Base-by-base conservation (phyloP, 176 grass and related monocot species). In the Alopecurus myosuroides region DNA sequence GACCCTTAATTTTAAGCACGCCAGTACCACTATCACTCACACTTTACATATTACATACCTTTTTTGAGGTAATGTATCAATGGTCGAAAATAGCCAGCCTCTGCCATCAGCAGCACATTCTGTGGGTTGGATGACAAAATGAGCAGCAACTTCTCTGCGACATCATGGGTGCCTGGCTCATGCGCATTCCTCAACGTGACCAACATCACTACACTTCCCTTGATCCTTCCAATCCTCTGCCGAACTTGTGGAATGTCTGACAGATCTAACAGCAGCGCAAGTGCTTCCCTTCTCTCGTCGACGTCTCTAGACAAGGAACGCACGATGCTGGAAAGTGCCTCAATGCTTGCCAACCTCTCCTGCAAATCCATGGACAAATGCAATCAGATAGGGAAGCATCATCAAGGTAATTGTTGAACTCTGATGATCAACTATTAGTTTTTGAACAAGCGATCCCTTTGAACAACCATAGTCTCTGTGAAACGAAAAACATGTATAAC, bases 61-160 rank as follows among this genome's bases (percentile, higher is more conserved):
- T 93, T 86, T 78, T 91, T 93, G 2, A 97, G 78, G 78, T 91
- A 92, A 45, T 83, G 82, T 75, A 93, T 83, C 80, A 93, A 33
- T 12, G 95, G 95, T 3, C 17, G 67, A 58, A 94, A 97, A 68
- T 94, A 97, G 18, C 92, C 92, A 76, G 92, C 88, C 84, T 97
- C 90, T 9, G 90, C 92, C 95, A 94, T 94, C 15, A 97, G 79
- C 34, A 97, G 85, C 42, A 94, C 95, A 86, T 97, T 97, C 53
- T 97, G 92, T 1, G 92, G 85, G 63, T 84, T 93, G 65, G 71
- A 72, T 0, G 95, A 94, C 63, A 97, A 61, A 48, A 89, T 86
- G 68, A 78, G 19, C 10, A 93, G 75, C 57, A 97, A 83, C 76
- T 58, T 94, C 31, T 84, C 84, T 0, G 82, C 86, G 13, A 84